Conservation (phyloP, 2,329 filamentous ascomycete genomes). For the Periconia digitata region DNA sequence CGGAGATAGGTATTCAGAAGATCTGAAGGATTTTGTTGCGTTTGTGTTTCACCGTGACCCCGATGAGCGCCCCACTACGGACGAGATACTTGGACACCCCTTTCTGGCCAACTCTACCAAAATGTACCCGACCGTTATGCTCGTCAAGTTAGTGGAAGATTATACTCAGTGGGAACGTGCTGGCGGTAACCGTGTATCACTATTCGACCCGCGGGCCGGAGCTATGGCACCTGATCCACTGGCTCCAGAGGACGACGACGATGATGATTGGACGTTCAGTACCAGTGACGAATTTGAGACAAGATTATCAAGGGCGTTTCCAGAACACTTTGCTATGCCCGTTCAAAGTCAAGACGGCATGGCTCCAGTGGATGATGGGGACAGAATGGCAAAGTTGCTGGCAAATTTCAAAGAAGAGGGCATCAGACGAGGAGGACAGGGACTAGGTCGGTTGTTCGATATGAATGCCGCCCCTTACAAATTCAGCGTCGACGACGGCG, state of each 20-base stretch:
- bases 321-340: conserved; percentile 44
- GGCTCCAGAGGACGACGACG: conserved; percentile 45
- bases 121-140: conserved; percentile 63
- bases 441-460: conserved; percentile 61
- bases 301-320: conserved; percentile 39
- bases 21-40: conserved; percentile 69
- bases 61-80: conserved; percentile 67
- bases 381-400: conserved; percentile 43
- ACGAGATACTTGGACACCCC: conserved; percentile 68
- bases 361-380: conserved; percentile 20
- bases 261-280: conserved; percentile 67
- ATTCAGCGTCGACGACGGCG: conserved; percentile 55
- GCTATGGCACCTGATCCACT: conserved; percentile 58
- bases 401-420: conserved; percentile 59
- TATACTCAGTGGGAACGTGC: conserved; percentile 76
- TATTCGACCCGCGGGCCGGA: conserved; percentile 60
- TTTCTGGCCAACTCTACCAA: conserved; percentile 67
- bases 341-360: conserved; percentile 34
- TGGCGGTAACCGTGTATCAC: conserved; percentile 68
- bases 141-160: conserved; percentile 68
- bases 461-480: conserved; percentile 58
- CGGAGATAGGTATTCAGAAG: conserved; percentile 69
- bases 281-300: conserved; percentile 63
- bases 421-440: conserved; percentile 58
- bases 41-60: conserved; percentile 73